A percentile compares a stretch with the other conserved stretches of the same genome.
phyloP scores from a whole-genome alignment of 2,329 filamentous ascomycete genomes.

The Talaromyces verruculosus region DNA sequence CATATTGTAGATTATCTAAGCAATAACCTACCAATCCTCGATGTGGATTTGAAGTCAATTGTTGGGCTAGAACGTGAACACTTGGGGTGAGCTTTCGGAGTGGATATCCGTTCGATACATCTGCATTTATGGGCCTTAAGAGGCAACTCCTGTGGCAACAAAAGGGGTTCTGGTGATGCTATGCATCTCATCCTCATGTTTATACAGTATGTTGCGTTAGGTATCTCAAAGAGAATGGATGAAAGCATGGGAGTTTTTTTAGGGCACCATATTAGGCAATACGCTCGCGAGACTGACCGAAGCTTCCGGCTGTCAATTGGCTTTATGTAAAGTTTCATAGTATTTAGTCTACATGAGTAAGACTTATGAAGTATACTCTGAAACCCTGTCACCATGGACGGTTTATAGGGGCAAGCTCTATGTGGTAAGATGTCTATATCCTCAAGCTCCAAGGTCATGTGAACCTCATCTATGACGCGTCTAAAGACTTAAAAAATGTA shows the following conservation, averaged over 20 bases:
- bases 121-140: background rate
- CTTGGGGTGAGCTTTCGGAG: conserved; percentile 15
- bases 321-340: background rate
- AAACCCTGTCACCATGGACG: background rate
- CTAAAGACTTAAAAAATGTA: background rate
- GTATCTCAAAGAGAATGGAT: too few relatives aligned
- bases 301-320: background rate
- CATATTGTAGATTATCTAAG: background rate
- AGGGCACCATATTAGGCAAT: background rate
- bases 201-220: background rate
- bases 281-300: background rate
- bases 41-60: conserved; percentile 15
- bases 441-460: background rate
- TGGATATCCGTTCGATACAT: conserved; percentile 11
- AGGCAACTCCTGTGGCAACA: conserved; percentile 19
- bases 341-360: too few relatives aligned
- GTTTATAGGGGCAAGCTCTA: background rate
- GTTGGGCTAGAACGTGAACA: conserved; percentile 18
- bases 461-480: conserved; percentile 9
- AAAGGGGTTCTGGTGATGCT: background rate
- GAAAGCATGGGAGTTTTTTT: background rate
- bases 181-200: too few relatives aligned
- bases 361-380: background rate
- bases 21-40: conserved; percentile 12
- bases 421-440: background rate